A percentile compares a stretch with the other conserved stretches of the same genome.
phyloP scores from a whole-genome alignment of 495 filamentous ascomycete species.

The Penicillium flavigenum region DNA sequence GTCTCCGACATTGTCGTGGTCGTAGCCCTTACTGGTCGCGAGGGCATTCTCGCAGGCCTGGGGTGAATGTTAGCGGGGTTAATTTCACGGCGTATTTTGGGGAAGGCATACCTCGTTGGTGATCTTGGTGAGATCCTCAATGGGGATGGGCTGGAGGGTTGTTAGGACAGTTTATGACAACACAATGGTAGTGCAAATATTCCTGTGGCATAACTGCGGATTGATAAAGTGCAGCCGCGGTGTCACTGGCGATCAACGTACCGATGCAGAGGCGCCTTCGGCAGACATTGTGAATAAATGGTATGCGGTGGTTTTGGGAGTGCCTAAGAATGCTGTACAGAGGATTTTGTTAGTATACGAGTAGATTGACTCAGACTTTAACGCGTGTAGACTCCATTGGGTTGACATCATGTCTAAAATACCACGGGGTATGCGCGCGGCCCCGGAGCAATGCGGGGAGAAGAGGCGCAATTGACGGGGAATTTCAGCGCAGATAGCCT shows the following conservation, averaged over 20 bases:
- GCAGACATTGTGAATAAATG: constrained; percentile 36
- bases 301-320: background rate
- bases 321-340: background rate
- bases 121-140: constrained; percentile 77
- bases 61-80: constrained; percentile 2
- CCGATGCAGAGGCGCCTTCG: constrained; percentile 34
- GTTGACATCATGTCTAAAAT: constrained; percentile 10
- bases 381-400: constrained; percentile 5
- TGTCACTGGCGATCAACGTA: constrained; percentile 24
- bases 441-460: constrained; percentile 8
- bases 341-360: background rate
- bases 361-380: background rate
- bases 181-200: background rate
- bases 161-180: constrained; percentile 15
- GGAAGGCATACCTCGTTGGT: constrained; percentile 68
- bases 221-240: background rate
- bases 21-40: constrained; percentile 68
- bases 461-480: background rate
- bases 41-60: constrained; percentile 84
- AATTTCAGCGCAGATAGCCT: background rate
- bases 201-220: background rate
- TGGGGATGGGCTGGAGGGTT: constrained; percentile 65
- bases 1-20: constrained; percentile 70
- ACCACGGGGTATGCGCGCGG: constrained; percentile 13
- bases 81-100: constrained; percentile 1